Evolutionary conservation across 805 yeast genomes (phyloP).

Genomic region (Nakazawaea wickerhamii): DNA sequence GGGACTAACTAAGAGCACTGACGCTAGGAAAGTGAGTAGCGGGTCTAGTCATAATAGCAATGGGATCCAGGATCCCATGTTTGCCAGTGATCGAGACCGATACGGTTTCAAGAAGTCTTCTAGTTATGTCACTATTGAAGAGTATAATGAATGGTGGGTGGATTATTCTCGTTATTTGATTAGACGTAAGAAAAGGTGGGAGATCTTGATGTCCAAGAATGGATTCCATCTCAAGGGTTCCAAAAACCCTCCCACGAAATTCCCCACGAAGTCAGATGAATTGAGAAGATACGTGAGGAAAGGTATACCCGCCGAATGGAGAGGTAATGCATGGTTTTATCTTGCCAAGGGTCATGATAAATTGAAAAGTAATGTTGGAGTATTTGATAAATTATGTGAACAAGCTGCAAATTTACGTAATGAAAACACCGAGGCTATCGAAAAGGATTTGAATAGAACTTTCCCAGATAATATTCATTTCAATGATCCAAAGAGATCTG

Average conservation of each 20-base stretch:
- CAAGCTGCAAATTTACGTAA: slow-evolving; percentile 51
- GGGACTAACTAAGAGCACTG: slow-evolving; percentile 4
- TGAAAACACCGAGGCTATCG: slow-evolving; percentile 87
- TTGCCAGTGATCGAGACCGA: slow-evolving; percentile 48
- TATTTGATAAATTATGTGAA: slow-evolving; percentile 63
- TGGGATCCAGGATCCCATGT: slow-evolving; percentile 11
- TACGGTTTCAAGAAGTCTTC: slow-evolving; percentile 82
- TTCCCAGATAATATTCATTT: slow-evolving; percentile 91
- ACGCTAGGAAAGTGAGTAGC: background rate
- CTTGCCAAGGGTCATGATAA: slow-evolving; percentile 74
- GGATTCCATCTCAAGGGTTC: slow-evolving; percentile 49
- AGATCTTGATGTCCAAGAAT: slow-evolving; percentile 51
- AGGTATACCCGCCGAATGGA: slow-evolving; percentile 96
- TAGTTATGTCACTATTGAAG: slow-evolving; percentile 42
- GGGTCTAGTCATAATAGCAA: slow-evolving; percentile 8
- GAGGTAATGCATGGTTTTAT: slow-evolving; percentile 96
- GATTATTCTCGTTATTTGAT: slow-evolving; percentile 58
- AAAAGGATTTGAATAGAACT: slow-evolving; percentile 87
- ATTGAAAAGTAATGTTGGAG: slow-evolving; percentile 62
- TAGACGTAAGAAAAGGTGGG: slow-evolving; percentile 77
- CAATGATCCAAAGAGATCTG: slow-evolving; percentile 32
- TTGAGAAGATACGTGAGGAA: slow-evolving; percentile 77
- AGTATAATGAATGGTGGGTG: slow-evolving; percentile 73
- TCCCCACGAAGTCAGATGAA: slow-evolving; percentile 75
- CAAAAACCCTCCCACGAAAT: slow-evolving; percentile 47